Percentiles rank a stretch among this genome's conserved stretches.
phyloP scores from a whole-genome alignment of 805 yeast species.

The Teunomyces gatunensis region DNA sequence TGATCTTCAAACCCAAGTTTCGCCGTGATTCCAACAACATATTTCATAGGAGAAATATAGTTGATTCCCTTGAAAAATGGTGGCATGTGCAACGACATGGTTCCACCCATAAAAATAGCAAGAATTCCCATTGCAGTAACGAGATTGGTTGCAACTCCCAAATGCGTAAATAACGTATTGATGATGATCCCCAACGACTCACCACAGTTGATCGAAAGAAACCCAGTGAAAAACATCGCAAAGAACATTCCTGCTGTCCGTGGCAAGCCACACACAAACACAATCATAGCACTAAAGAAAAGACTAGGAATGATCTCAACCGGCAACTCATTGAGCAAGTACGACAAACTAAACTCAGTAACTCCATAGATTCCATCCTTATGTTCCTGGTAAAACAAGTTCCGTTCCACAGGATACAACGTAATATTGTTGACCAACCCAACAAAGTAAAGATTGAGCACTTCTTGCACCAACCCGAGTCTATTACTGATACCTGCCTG shows the following conservation, averaged over 20 bases:
- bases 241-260: conserved; percentile 66
- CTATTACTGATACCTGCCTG: conserved; percentile 60
- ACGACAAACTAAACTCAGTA: conserved; percentile 58
- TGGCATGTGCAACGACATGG: conserved; percentile 77
- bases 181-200: conserved; percentile 83
- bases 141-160: conserved; percentile 78
- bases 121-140: conserved; percentile 64
- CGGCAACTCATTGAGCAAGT: conserved; percentile 63
- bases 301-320: conserved; percentile 60
- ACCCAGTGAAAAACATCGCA: conserved; percentile 52
- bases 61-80: conserved; percentile 65
- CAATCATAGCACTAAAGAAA: conserved; percentile 59
- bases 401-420: conserved; percentile 69
- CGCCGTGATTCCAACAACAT: conserved; percentile 62
- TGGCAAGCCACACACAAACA: conserved; percentile 72
- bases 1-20: conserved; percentile 56
- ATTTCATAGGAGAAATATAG: conserved; percentile 75
- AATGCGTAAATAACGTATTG: conserved; percentile 67
- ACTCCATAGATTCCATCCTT: conserved; percentile 70
- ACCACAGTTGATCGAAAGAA: conserved; percentile 66
- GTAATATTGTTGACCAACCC: conserved; percentile 80
- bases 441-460: conserved; percentile 67
- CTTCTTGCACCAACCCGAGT: conserved; percentile 73
- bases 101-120: conserved; percentile 82
- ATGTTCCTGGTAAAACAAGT: conserved; percentile 75